phyloP scores from a whole-genome alignment of 768 basidiomycete species.

The Dendrothele bispora region DNA sequence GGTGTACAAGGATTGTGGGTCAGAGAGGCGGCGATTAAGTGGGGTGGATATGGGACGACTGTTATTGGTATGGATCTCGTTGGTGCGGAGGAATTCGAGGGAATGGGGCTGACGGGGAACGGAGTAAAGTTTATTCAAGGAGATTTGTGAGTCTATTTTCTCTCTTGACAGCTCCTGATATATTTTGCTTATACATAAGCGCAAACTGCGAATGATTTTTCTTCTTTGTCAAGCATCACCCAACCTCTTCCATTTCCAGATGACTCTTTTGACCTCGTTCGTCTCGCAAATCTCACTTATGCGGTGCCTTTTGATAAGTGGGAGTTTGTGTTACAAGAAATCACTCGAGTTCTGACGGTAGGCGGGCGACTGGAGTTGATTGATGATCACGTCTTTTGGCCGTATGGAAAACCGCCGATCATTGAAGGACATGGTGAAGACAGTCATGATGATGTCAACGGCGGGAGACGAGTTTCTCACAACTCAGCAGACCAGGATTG shows the following conservation, averaged over 20 bases:
- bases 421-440: neutral
- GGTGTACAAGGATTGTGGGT: slow-evolving; percentile 56
- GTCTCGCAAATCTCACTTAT: slow-evolving; percentile 47
- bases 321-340: slow-evolving; percentile 45
- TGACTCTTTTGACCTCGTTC: slow-evolving; percentile 52
- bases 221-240: slow-evolving; percentile 30
- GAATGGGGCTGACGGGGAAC: too few relatives aligned
- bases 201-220: neutral
- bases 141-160: slow-evolving; percentile 18
- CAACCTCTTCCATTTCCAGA: slow-evolving; percentile 47
- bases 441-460: slow-evolving; percentile 5
- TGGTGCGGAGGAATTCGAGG: too few relatives aligned
- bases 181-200: neutral
- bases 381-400: slow-evolving; percentile 50
- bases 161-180: neutral
- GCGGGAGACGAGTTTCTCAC: neutral
- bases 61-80: slow-evolving; percentile 33
- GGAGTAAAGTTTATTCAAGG: slow-evolving; percentile 20
- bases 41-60: slow-evolving; percentile 40
- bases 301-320: slow-evolving; percentile 45
- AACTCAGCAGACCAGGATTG: slow-evolving; percentile 18
- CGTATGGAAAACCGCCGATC: slow-evolving; percentile 27
- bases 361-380: slow-evolving; percentile 55
- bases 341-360: slow-evolving; percentile 42
- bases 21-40: slow-evolving; percentile 43